These are phyloP conservation scores for Paraconiothyrium brasiliense DNA, from an alignment of 2,329 filamentous ascomycete species.

Conservation along the genomic window DNA sequence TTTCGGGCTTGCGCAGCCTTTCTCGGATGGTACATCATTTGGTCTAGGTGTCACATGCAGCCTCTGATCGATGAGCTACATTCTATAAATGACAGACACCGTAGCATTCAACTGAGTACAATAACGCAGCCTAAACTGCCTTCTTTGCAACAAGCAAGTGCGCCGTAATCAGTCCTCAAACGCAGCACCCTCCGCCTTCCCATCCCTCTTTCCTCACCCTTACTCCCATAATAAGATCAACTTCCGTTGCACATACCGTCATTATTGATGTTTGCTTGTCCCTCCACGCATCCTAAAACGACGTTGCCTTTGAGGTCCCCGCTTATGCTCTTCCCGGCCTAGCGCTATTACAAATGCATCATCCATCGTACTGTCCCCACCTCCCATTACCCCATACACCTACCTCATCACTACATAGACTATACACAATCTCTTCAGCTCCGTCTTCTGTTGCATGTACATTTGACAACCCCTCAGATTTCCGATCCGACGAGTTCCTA, in stretches of 20 bases:
- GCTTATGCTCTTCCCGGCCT: background rate
- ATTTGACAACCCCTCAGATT: background rate
- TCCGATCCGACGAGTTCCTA: conserved; percentile 1
- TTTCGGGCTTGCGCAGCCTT: too few species aligned
- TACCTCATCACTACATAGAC: background rate
- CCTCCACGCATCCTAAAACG: background rate
- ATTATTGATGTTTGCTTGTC: background rate
- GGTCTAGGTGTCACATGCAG: too few species aligned
- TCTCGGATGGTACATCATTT: too few species aligned
- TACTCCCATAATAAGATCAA: background rate
- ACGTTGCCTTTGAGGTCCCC: conserved; percentile 8
- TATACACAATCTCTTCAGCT: background rate
- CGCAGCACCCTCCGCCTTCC: background rate
- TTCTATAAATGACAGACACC: too few species aligned
- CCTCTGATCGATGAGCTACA: too few species aligned
- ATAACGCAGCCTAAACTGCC: too few species aligned
- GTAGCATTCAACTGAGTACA: too few species aligned
- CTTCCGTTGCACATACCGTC: background rate
- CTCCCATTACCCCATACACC: conserved; percentile 7
- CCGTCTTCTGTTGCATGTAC: background rate
- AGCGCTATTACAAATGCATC: conserved; percentile 14
- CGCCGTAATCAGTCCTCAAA: too few species aligned
- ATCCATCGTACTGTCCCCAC: background rate
- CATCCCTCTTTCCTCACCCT: background rate
- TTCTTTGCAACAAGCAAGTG: too few species aligned